phyloP scores from a whole-genome alignment of 2,329 filamentous ascomycete genomes.

The Rasamsonia emersonii region DNA sequence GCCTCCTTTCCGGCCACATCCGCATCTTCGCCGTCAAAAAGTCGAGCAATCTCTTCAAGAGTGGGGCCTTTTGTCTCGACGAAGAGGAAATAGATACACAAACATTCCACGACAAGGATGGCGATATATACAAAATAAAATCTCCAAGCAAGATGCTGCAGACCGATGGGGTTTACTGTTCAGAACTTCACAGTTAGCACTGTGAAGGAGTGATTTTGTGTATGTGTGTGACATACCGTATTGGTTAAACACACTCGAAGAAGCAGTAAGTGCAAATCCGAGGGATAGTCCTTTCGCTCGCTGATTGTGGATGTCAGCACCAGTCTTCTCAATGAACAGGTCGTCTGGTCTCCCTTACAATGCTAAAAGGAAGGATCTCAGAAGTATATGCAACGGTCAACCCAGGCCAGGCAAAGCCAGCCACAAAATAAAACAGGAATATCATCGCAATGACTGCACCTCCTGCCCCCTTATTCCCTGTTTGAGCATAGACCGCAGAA shows the following conservation, averaged over 20 bases:
- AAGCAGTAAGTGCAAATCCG: too few species aligned
- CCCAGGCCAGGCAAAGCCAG: slow-evolving; percentile 16
- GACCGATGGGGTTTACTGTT: too few species aligned
- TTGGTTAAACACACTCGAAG: too few species aligned
- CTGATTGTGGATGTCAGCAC: too few species aligned
- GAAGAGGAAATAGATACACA: slow-evolving; percentile 20
- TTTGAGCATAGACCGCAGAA: slow-evolving; percentile 9
- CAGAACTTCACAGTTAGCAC: too few species aligned
- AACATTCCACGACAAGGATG: slow-evolving; percentile 17
- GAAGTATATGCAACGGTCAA: slow-evolving; percentile 12
- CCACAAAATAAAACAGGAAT: slow-evolving; percentile 18
- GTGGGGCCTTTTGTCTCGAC: slow-evolving; percentile 27
- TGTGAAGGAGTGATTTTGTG: too few species aligned
- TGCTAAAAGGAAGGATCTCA: slow-evolving; percentile 21
- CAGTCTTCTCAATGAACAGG: too few species aligned
- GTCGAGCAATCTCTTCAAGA: slow-evolving; percentile 19
- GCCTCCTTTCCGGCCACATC: slow-evolving; percentile 7
- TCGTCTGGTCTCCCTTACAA: too few species aligned
- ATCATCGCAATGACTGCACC: slow-evolving; percentile 9
- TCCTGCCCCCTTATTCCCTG: slow-evolving; percentile 9
- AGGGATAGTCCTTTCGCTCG: too few species aligned
- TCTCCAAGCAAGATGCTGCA: slow-evolving; percentile 12
- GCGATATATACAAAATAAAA: slow-evolving; percentile 15
- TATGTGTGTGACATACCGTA: too few species aligned
- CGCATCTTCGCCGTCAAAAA: slow-evolving; percentile 12